Percentiles rank a stretch among this genome's conserved stretches.
phyloP scores from a whole-genome alignment of 768 basidiomycete species.

The Austroboletus eburneus region DNA sequence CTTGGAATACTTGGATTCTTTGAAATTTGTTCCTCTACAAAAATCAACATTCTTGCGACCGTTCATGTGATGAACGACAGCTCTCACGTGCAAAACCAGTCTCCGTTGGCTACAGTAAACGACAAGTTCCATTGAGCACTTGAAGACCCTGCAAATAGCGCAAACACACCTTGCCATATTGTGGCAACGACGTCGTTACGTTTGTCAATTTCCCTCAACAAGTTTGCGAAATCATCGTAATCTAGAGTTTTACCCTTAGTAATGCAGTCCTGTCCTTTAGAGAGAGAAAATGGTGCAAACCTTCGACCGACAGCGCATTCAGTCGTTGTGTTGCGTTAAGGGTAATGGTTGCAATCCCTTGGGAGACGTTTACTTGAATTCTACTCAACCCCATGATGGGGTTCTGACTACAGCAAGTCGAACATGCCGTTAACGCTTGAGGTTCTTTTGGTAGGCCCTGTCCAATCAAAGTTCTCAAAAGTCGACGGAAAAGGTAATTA shows the following conservation, averaged over 20 bases:
- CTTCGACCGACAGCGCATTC: slow-evolving; percentile 57
- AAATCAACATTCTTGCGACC: no score
- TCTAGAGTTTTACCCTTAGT: slow-evolving; percentile 47
- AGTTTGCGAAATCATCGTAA: slow-evolving; percentile 57
- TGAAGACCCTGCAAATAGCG: neutral
- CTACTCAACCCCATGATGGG: slow-evolving; percentile 35
- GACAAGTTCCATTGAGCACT: neutral
- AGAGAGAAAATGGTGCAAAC: slow-evolving; percentile 23
- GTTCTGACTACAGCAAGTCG: no score
- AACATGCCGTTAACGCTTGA: no score
- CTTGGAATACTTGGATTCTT: slow-evolving; percentile 13
- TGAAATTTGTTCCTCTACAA: slow-evolving; percentile 58
- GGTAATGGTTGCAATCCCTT: slow-evolving; percentile 65
- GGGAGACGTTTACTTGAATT: slow-evolving; percentile 44
- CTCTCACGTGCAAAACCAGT: slow-evolving; percentile 74
- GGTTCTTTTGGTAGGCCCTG: no score
- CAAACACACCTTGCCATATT: slow-evolving; percentile 56
- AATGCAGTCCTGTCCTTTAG: no score
- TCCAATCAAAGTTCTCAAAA: no score
- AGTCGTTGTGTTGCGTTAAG: slow-evolving; percentile 55
- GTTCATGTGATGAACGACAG: no score
- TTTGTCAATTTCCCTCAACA: slow-evolving; percentile 53
- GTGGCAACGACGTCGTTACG: slow-evolving; percentile 61
- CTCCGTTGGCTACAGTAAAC: slow-evolving; percentile 48
- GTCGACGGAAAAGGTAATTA: no score